Conservation (phyloP, 2,329 filamentous ascomycete species). For the Xylariaceae sp. region DNA sequence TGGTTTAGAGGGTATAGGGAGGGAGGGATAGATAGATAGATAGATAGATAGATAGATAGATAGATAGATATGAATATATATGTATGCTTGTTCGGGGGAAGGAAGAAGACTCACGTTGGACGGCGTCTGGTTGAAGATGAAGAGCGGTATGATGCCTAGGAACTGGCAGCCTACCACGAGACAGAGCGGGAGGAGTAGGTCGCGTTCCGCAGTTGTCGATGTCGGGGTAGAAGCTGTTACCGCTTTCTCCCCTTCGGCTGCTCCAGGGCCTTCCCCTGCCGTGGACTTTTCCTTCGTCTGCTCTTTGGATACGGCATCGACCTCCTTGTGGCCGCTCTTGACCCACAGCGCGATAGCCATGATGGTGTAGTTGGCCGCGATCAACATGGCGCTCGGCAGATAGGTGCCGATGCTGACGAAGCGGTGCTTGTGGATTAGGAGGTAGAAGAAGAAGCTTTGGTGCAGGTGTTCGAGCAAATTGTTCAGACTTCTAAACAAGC, state of each 20-base stretch:
- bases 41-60: neutral
- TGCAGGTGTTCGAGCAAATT: slow-evolving; percentile 96
- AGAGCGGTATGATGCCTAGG: slow-evolving; percentile 78
- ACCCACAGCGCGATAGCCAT: slow-evolving; percentile 96
- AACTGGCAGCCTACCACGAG: slow-evolving; percentile 75
- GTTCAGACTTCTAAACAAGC: slow-evolving; percentile 89
- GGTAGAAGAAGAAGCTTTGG: slow-evolving; percentile 99
- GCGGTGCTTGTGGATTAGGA: slow-evolving; percentile 85
- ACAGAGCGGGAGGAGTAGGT: slow-evolving; percentile 72
- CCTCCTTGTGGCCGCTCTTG: slow-evolving; percentile 68
- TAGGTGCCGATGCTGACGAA: slow-evolving; percentile 99
- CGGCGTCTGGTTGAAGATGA: slow-evolving; percentile 78
- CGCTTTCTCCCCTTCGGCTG: slow-evolving; percentile 29
- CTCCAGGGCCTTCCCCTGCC: slow-evolving; percentile 20
- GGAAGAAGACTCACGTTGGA: slow-evolving; percentile 57
- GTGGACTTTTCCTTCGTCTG: slow-evolving; percentile 32
- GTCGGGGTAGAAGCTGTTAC: neutral
- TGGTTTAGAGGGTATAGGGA: neutral
- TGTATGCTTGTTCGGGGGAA: neutral
- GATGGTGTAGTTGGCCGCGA: slow-evolving; percentile 93
- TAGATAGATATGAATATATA: neutral
- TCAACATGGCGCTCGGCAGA: slow-evolving; percentile 93
- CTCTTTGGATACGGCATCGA: slow-evolving; percentile 32
- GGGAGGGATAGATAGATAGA: neutral
- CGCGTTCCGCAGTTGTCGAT: slow-evolving; percentile 54